A percentile compares a stretch with the other conserved stretches of the same genome.
These are phyloP conservation scores for Fraxinus americana DNA, from an alignment of 257 asterid genomes.

Conservation along the genomic window DNA sequence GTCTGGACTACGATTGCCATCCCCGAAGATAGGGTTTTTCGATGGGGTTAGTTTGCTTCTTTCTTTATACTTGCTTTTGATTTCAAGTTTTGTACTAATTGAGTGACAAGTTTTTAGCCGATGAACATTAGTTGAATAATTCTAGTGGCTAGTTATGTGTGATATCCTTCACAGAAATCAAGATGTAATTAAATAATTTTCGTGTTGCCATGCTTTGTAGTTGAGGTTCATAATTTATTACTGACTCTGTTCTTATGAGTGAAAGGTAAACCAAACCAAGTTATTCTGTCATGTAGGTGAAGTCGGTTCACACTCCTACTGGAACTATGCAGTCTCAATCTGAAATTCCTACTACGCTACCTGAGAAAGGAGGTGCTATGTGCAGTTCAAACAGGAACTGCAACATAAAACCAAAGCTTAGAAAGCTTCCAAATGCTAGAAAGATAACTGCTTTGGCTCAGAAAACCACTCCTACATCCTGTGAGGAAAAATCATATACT, in stretches of 20 bases:
- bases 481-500: constrained; percentile 31
- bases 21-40: constrained; percentile 89
- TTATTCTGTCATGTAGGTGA: constrained; percentile 47
- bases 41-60: constrained; percentile 77
- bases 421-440: constrained; percentile 45
- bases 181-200: not conserved
- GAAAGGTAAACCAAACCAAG: constrained; percentile 8
- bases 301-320: constrained; percentile 59
- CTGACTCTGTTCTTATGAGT: not conserved
- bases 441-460: constrained; percentile 26
- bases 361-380: constrained; percentile 48
- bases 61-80: constrained; percentile 16
- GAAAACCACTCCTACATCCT: constrained; percentile 31
- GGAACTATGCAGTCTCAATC: constrained; percentile 47
- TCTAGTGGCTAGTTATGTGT: not conserved
- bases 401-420: constrained; percentile 54
- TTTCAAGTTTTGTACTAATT: not conserved
- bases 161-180: not conserved
- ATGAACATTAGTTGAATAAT: not conserved
- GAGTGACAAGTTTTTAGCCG: not conserved
- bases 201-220: not conserved
- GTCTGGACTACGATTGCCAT: constrained; percentile 88
- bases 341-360: constrained; percentile 32
- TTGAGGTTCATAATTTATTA: constrained; percentile 10
- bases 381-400: constrained; percentile 50